A percentile compares a stretch with the other conserved stretches of the same genome.
phyloP scores from a whole-genome alignment of 2,329 filamentous ascomycete genomes.

The Zalaria obscura region DNA sequence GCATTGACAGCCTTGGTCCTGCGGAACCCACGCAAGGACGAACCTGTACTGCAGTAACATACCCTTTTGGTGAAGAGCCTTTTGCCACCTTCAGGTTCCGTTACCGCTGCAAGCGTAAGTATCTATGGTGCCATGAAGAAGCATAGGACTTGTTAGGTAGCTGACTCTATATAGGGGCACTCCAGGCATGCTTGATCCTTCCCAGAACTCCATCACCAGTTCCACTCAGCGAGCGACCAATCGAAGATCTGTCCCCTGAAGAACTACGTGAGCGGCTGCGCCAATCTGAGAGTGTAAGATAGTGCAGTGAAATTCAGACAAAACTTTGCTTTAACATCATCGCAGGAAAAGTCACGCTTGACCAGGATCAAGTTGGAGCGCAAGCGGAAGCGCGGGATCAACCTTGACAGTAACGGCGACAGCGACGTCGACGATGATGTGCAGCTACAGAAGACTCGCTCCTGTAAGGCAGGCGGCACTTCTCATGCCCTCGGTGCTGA shows the following conservation, averaged over 20 bases:
- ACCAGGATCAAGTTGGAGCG: constrained; percentile 1
- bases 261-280: constrained; percentile 8
- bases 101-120: constrained; percentile 10
- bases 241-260: constrained; percentile 3
- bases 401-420: not conserved
- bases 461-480: too few relatives aligned
- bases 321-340: not conserved
- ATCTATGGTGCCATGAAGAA: constrained; percentile 11
- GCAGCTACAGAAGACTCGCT: not conserved
- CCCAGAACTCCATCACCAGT: constrained; percentile 9
- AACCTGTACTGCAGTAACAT: too few relatives aligned
- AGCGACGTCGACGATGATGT: not conserved
- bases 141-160: constrained; percentile 5
- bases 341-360: not conserved
- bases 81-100: constrained; percentile 10
- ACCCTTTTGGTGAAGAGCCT: constrained; percentile 14
- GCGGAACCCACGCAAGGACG: too few relatives aligned
- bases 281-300: not conserved
- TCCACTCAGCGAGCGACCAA: constrained; percentile 8
- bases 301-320: too few relatives aligned
- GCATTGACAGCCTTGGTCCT: not conserved
- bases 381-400: constrained; percentile 1
- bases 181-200: constrained; percentile 10
- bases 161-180: constrained; percentile 4
- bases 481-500: too few relatives aligned